Base-by-base conservation (phyloP, 2,329 filamentous ascomycete genomes). In the Eutypella sp. region DNA sequence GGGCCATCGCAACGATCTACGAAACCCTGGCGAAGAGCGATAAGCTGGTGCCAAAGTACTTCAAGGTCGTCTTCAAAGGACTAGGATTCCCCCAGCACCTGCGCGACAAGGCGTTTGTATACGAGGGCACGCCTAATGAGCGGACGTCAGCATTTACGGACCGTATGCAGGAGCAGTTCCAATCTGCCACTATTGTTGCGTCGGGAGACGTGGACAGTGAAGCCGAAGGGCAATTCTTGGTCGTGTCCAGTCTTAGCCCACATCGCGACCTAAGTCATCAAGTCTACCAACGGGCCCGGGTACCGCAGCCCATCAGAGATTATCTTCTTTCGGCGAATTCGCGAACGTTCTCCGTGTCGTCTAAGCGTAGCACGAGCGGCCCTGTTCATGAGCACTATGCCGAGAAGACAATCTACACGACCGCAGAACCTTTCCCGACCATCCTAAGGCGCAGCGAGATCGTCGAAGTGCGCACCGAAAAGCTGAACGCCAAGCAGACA, bases 1-100 rank as follows among this genome's bases (percentile, higher is more conserved):
- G 90, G 49, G 90, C 92, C 6, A 96, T 96, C 70, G 92, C 91
- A 18, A 88, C 85, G 42, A 90, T 97, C 20, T 91, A 96, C 64
- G 93, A 97, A 64, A 85, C 79, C 13, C 87, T 96, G 50, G 79
- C 87, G 10, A 92, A 89, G 70, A 87, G 88, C 57, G 85, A 92
- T 44, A 85, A 83, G 54, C 70, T 84, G 16, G 81, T 85, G 48
- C 85, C 89, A 10, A 86, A 92, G 51, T 97, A 95, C 68, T 97
- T 95, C 78, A 86, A 88, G 53, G 91, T 97, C 23, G 77, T 84
- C 11, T 97, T 93, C 71, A 88, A 85, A 59, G 92, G 92, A 5
- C 80, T 96, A 45, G 91, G 92, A 1, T 97, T 96, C 66, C 88
- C 91, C 1, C 60, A 81, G 2, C 85, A 78, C 41, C 66, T 97